These are phyloP conservation scores for Pholiota conissans DNA, from an alignment of 768 basidiomycete species.

Conservation along the genomic window DNA sequence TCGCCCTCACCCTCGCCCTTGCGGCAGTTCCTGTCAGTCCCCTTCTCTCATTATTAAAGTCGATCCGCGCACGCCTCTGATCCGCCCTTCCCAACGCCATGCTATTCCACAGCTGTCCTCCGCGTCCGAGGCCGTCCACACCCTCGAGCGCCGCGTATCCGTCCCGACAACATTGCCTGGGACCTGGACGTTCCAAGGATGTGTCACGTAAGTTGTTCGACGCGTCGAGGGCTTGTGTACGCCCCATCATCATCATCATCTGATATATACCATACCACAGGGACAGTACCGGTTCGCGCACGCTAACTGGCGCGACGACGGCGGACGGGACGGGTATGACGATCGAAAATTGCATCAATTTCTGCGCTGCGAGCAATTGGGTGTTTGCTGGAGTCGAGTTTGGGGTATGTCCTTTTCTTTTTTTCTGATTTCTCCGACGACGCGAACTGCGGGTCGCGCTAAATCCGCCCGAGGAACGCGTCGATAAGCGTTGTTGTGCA, in stretches of 20 bases:
- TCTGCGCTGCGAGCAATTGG: constrained; percentile 46
- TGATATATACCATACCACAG: constrained; percentile 5
- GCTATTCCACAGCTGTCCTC: background rate
- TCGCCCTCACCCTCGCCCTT: constrained; percentile 33
- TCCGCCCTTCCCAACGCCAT: background rate
- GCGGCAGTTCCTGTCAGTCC: constrained; percentile 39
- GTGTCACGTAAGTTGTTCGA: constrained; percentile 49
- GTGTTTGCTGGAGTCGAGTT: constrained; percentile 75
- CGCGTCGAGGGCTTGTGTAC: background rate
- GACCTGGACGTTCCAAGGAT: constrained; percentile 59
- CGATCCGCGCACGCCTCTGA: background rate
- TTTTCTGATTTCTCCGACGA: background rate
- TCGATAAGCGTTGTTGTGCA: background rate
- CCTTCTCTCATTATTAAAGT: too few species aligned
- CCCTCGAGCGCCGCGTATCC: constrained; percentile 33
- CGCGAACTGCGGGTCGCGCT: background rate
- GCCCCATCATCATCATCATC: background rate
- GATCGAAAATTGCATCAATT: constrained; percentile 47
- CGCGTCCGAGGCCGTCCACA: constrained; percentile 4
- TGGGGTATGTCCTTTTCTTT: constrained; percentile 22
- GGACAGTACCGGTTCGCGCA: constrained; percentile 57
- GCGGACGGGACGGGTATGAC: constrained; percentile 57
- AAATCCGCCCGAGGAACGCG: background rate
- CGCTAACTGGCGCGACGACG: constrained; percentile 48
- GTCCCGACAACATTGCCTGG: constrained; percentile 47